These are phyloP conservation scores for Terana coerulea DNA, from an alignment of 768 basidiomycete species.

Conservation along the genomic window DNA sequence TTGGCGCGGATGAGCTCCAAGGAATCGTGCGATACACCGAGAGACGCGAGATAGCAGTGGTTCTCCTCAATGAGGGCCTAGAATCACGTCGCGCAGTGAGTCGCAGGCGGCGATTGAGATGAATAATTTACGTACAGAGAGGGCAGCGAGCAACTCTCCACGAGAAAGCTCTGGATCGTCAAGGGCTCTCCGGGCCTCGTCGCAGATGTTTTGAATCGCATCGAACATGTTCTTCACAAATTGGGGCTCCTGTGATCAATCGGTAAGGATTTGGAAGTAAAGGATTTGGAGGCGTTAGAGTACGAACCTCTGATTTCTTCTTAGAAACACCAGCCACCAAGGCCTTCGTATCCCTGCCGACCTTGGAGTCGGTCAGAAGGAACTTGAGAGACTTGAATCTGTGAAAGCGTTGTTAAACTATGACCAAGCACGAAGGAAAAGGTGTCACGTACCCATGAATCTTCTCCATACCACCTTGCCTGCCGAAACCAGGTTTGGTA, in stretches of 20 bases:
- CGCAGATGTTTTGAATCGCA: constrained; percentile 80
- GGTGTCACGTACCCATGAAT: constrained; percentile 69
- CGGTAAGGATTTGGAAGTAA: no score
- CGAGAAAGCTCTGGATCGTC: constrained; percentile 73
- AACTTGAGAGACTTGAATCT: constrained; percentile 92
- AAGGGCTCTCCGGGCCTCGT: constrained; percentile 73
- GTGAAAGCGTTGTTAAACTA: background rate
- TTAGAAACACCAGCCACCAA: constrained; percentile 87
- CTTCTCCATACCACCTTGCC: constrained; percentile 78
- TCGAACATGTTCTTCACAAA: constrained; percentile 72
- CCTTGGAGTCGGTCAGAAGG: constrained; percentile 88
- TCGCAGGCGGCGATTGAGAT: background rate
- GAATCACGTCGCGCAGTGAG: constrained; percentile 10
- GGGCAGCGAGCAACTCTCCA: constrained; percentile 52
- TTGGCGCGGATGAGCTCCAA: constrained; percentile 79
- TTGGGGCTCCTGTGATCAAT: constrained; percentile 69
- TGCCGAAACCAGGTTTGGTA: constrained; percentile 61
- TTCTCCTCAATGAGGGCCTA: constrained; percentile 87
- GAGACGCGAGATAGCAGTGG: constrained; percentile 74
- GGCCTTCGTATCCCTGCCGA: constrained; percentile 92
- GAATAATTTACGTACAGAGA: constrained; percentile 55
- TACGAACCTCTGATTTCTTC: constrained; percentile 63
- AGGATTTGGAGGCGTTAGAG: no score
- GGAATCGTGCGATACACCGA: constrained; percentile 89
- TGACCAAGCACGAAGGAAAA: no score